A percentile compares a stretch with the other conserved stretches of the same genome.
Conservation (phyloP, 345 rosid genomes). For the Eucalyptus cloeziana region DNA sequence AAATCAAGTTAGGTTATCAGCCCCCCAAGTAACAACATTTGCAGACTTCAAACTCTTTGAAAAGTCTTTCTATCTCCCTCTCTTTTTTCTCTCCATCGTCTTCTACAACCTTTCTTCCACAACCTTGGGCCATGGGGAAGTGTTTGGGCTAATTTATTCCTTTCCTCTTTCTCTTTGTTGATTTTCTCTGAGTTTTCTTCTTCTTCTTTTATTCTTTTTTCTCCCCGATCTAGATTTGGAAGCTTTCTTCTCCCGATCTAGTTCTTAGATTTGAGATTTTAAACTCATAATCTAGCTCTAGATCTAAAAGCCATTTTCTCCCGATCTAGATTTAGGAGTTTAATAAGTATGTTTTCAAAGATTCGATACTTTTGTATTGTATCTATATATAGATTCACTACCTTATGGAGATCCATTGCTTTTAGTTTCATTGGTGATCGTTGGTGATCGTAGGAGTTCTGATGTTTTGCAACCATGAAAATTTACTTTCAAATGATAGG, state of each 20-base stretch:
- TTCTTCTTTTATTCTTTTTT: too few relatives aligned
- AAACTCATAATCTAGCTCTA: background rate
- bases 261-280: background rate
- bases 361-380: too few relatives aligned
- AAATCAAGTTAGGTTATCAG: background rate
- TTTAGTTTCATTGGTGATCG: too few relatives aligned
- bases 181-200: too few relatives aligned
- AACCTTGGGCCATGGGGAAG: background rate
- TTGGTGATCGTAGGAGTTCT: fast-evolving
- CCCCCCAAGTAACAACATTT: background rate
- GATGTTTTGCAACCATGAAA: background rate
- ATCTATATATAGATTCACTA: too few relatives aligned
- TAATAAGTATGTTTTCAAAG: background rate
- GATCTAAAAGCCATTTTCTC: background rate
- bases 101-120: background rate
- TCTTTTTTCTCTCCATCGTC: background rate
- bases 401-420: background rate
- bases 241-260: background rate
- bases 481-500: too few relatives aligned
- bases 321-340: background rate
- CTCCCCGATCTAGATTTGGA: background rate
- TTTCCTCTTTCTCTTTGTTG: background rate
- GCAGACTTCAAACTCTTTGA: background rate
- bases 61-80: background rate
- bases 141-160: background rate